Evolutionary conservation across 1,284 basidiomycete genomes (phyloP), one percentile per base, ranked within the genome.

Genomic region (Papiliotrema laurentii): DNA sequence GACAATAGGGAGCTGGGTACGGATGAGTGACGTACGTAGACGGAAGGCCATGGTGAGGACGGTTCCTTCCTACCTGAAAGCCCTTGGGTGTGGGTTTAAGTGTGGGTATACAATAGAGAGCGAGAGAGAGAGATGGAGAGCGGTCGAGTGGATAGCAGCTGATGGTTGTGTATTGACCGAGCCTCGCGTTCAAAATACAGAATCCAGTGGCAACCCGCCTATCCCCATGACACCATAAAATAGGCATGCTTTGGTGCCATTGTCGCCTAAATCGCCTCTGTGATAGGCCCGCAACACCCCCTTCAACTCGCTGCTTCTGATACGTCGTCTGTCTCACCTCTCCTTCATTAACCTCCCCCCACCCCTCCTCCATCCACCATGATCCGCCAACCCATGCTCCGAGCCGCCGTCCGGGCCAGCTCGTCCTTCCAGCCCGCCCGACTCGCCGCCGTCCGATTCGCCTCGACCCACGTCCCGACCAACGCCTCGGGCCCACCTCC

Each of bases 301-400:
- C 30, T 26, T 18, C 35, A 39, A 45, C 31, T 18, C 28, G 39
- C 42, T 41, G 37, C 38, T 33, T 43, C 34, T 21, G 24, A 44
- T 44, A 31, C 42, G 30, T 26, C 35, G 26, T 22, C 22, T 16
- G 18, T 35, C 28, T 22, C n/a, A 16, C 45, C 33, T 22, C 28
- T 19, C 38, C 21, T 27, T 46, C 26, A 24, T 25, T 24, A 45
- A 36, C 18, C 43, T 30, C 22, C 43, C 19, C 19, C n/a, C 31
- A 36, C 19, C 21, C 10, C 10, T 35, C 27, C 25, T 21, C 41
- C 27, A 16, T 21, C 24, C 46, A 51, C 45, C 38, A 68, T 69
- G 67, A 41, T 69, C 57, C 45, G 61, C 47, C 50, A 58, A 22
- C 42, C 56, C 28, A 40, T 60, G 41, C 50, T 61, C 36, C 55